phyloP scores from a whole-genome alignment of 345 rosid genomes.

The Zanthoxylum bungeanum region DNA sequence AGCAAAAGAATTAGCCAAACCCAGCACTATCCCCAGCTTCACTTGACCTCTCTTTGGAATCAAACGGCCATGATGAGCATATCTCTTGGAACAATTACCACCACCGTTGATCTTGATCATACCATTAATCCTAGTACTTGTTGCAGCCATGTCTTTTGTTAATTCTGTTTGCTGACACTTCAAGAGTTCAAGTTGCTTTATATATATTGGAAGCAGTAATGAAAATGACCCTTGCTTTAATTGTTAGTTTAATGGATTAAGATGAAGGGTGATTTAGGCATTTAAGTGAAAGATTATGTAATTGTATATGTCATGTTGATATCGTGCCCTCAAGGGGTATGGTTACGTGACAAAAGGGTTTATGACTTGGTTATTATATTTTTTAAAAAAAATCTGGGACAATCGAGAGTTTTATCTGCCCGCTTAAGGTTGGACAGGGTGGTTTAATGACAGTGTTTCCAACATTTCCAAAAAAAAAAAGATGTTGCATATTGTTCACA shows the following conservation, averaged over 20 bases:
- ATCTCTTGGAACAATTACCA: not conserved
- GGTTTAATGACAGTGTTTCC: too few relatives aligned
- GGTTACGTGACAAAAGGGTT: too few relatives aligned
- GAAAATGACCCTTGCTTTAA: not conserved
- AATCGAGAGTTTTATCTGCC: too few relatives aligned
- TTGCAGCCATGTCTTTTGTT: not conserved
- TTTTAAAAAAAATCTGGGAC: too few relatives aligned
- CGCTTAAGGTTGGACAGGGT: too few relatives aligned
- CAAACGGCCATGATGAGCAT: constrained; percentile 24
- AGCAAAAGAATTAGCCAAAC: constrained; percentile 48
- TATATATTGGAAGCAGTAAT: not conserved
- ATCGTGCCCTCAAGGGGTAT: too few relatives aligned
- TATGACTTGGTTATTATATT: too few relatives aligned
- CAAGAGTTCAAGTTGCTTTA: not conserved
- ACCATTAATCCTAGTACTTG: not conserved
- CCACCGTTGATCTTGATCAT: constrained; percentile 8
- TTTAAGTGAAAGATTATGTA: not conserved
- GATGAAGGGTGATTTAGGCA: not conserved
- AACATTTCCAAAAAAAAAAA: too few relatives aligned
- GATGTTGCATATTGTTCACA: not conserved
- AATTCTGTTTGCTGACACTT: not conserved
- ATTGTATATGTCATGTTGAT: not conserved
- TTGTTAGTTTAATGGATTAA: not conserved
- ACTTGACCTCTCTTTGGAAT: constrained; percentile 52
- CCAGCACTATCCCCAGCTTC: constrained; percentile 40